Evolutionary conservation across 2,329 filamentous ascomycete genomes (phyloP).

Genomic region (Penicillium sp.): DNA sequence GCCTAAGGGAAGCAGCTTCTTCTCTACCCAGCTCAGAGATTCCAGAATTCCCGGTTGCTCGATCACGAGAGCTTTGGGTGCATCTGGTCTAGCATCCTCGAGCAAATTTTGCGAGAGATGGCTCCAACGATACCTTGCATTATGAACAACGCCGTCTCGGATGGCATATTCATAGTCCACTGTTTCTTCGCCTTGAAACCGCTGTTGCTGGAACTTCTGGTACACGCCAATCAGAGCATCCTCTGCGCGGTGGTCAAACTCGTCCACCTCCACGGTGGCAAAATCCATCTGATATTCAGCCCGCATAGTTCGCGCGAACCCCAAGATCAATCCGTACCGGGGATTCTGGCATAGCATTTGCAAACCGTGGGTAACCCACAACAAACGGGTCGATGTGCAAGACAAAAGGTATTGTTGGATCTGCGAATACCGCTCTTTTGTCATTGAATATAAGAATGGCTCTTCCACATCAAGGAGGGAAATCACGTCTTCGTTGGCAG

Average conservation of each 20-base stretch:
- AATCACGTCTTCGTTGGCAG: not conserved
- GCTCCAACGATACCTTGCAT: conserved; percentile 11
- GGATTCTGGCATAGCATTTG: conserved; percentile 9
- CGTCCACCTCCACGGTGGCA: conserved; percentile 9
- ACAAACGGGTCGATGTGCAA: not conserved
- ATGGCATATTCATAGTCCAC: conserved; percentile 11
- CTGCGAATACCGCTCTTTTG: not conserved
- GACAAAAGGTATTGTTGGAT: not conserved
- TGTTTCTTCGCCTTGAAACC: not conserved
- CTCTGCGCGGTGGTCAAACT: not conserved
- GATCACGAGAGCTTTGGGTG: conserved; percentile 2
- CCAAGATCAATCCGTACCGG: conserved; percentile 8
- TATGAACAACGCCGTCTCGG: conserved; percentile 7
- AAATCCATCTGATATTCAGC: conserved; percentile 8
- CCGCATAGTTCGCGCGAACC: conserved; percentile 11
- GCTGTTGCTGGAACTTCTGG: conserved; percentile 3
- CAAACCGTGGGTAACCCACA: conserved; percentile 10
- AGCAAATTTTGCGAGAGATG: conserved; percentile 3
- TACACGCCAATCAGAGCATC: not conserved
- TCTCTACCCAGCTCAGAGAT: conserved; percentile 4
- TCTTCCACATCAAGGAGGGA: conserved; percentile 2
- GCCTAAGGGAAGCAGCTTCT: not conserved
- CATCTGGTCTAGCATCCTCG: not conserved
- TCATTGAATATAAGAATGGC: conserved; percentile 1
- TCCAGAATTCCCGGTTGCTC: conserved; percentile 8